Conservation (phyloP, 495 filamentous ascomycete genomes). For the Penicillium simplicissimum region DNA sequence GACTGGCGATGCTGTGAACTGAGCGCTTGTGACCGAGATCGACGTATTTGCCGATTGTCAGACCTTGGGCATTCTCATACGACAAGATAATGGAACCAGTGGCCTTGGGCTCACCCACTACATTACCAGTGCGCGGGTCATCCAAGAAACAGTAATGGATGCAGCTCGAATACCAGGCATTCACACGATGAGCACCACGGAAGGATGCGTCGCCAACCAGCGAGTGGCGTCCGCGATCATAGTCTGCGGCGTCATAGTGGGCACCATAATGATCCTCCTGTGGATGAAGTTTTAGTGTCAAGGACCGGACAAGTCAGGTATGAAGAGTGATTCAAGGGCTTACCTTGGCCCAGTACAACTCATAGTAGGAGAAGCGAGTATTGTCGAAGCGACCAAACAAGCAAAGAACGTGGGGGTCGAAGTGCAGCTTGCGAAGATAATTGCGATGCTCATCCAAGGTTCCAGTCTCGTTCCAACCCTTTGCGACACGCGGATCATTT, state of each 20-base stretch:
- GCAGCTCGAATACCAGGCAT: slow-evolving; percentile 66
- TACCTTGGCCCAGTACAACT: slow-evolving; percentile 73
- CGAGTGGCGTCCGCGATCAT: slow-evolving; percentile 68
- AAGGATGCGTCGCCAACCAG: slow-evolving; percentile 64
- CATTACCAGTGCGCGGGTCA: slow-evolving; percentile 61
- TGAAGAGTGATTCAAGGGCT: background rate
- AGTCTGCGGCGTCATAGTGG: slow-evolving; percentile 62
- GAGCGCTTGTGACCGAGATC: slow-evolving; percentile 67
- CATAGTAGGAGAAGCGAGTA: slow-evolving; percentile 64
- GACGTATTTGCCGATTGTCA: slow-evolving; percentile 64
- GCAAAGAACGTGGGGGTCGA: slow-evolving; percentile 62
- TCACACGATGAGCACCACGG: slow-evolving; percentile 65
- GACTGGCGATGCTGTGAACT: slow-evolving; percentile 58
- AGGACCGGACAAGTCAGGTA: background rate
- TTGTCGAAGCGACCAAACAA: slow-evolving; percentile 64
- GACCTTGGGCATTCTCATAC: slow-evolving; percentile 66
- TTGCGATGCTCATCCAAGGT: slow-evolving; percentile 62
- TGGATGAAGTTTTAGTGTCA: background rate
- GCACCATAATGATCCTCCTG: slow-evolving; percentile 68
- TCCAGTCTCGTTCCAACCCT: slow-evolving; percentile 69
- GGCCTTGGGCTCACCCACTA: slow-evolving; percentile 67
- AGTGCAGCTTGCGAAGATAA: slow-evolving; percentile 59
- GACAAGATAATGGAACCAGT: slow-evolving; percentile 60
- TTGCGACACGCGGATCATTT: slow-evolving; percentile 68
- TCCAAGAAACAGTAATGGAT: slow-evolving; percentile 73